Conservation (phyloP, 2,329 filamentous ascomycete species). For the Clarireedia monteithiana region DNA sequence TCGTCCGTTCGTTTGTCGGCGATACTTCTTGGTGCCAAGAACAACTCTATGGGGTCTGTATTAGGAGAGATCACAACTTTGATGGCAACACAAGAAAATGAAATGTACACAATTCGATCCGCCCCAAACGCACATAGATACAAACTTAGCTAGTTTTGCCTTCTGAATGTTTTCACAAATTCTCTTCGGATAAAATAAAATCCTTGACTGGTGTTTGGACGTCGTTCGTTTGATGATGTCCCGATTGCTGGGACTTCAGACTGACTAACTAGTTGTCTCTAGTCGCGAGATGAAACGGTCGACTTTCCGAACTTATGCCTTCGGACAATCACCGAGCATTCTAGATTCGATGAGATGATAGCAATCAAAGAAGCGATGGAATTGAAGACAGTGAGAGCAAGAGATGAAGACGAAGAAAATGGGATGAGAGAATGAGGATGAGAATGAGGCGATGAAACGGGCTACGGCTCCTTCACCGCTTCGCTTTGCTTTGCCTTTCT, state of each 20-base stretch:
- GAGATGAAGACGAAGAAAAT: no score
- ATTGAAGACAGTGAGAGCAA: no score
- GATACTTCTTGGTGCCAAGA: not conserved
- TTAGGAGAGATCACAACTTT: not conserved
- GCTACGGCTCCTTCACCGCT: not conserved
- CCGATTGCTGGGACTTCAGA: not conserved
- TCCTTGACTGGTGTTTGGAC: not conserved
- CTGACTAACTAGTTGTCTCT: not conserved
- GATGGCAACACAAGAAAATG: not conserved
- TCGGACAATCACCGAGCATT: no score
- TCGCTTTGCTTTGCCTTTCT: not conserved
- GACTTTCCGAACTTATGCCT: no score
- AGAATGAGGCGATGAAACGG: not conserved
- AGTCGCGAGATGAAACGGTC: no score
- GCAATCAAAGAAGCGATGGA: no score
- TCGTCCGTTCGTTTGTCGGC: no score
- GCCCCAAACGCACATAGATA: not conserved
- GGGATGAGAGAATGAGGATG: no score
- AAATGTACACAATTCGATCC: not conserved
- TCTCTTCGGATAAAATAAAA: not conserved
- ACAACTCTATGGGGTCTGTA: not conserved
- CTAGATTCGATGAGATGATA: no score
- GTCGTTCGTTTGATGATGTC: not conserved
- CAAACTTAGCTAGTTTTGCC: not conserved
- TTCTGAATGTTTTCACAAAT: not conserved